These are phyloP conservation scores for Aspergillus latus DNA, from an alignment of 2,329 filamentous ascomycete species.

Conservation along the genomic window DNA sequence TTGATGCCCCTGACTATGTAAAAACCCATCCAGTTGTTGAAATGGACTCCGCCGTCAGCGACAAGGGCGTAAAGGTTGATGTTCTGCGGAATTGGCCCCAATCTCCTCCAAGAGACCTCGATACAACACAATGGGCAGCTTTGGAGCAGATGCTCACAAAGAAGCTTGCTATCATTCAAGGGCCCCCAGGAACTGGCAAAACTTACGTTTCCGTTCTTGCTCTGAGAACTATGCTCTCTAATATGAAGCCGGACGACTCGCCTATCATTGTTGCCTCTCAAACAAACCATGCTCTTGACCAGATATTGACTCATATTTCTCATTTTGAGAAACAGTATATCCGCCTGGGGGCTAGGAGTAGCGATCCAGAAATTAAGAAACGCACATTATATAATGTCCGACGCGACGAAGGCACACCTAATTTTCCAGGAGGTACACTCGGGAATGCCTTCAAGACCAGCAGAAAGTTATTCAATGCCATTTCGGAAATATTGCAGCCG, in stretches of 20 bases:
- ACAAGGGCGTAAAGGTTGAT: conserved; percentile 49
- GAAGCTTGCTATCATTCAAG: conserved; percentile 74
- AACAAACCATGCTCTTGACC: conserved; percentile 88
- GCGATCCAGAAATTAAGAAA: conserved; percentile 63
- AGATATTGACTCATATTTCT: conserved; percentile 67
- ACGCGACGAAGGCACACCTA: conserved; percentile 29
- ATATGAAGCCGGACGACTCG: conserved; percentile 55
- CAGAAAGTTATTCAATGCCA: conserved; percentile 42
- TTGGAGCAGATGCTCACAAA: conserved; percentile 69
- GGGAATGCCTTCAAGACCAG: conserved; percentile 44
- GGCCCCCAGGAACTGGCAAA: conserved; percentile 77
- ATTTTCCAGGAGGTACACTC: conserved; percentile 44
- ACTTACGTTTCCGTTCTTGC: conserved; percentile 77
- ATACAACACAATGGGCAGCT: conserved; percentile 69
- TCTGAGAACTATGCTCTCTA: conserved; percentile 64
- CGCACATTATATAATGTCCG: conserved; percentile 67
- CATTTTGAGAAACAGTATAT: conserved; percentile 63
- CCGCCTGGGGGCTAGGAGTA: conserved; percentile 68
- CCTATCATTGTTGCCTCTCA: conserved; percentile 80
- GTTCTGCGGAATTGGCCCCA: conserved; percentile 58
- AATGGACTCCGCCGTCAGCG: conserved; percentile 47
- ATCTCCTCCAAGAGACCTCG: conserved; percentile 51
- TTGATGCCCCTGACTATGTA: conserved; percentile 56
- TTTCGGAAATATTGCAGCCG: conserved; percentile 45
- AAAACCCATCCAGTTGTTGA: conserved; percentile 51